These are phyloP conservation scores for Hirschfeldia incana DNA, from an alignment of 345 rosid genomes.

Conservation along the genomic window DNA sequence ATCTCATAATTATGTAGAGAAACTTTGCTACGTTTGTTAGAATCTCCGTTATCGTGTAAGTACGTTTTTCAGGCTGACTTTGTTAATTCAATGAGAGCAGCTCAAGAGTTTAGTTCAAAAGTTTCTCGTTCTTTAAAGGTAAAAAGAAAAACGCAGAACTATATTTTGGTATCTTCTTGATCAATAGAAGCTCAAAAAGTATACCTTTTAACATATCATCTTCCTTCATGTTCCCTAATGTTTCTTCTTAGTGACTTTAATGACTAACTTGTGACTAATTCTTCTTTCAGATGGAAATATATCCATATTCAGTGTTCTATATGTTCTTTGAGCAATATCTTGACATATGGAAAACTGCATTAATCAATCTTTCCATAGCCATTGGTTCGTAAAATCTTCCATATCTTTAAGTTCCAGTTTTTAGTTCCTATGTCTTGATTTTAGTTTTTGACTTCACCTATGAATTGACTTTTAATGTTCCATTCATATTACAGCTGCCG, in stretches of 20 bases:
- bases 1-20: neutral
- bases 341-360: conserved; percentile 92
- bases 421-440: no score
- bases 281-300: conserved; percentile 81
- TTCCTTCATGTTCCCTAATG: neutral
- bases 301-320: conserved; percentile 96
- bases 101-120: conserved; percentile 74
- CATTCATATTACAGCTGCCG: conserved; percentile 61
- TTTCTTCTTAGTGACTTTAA: neutral
- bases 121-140: conserved; percentile 80
- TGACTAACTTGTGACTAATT: neutral
- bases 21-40: neutral
- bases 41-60: neutral
- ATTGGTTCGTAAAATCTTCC: conserved; percentile 59
- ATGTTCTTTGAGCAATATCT: conserved; percentile 99
- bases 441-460: no score
- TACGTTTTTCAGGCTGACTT: conserved; percentile 59
- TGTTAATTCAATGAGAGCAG: conserved; percentile 92
- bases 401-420: no score
- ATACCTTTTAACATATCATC: neutral
- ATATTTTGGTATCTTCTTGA: neutral
- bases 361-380: conserved; percentile 91
- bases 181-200: neutral
- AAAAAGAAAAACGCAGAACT: neutral
- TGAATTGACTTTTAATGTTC: conserved; percentile 13